Evolutionary conservation across 257 asterid species (phyloP).

Genomic region (Rubia yunnanensis): DNA sequence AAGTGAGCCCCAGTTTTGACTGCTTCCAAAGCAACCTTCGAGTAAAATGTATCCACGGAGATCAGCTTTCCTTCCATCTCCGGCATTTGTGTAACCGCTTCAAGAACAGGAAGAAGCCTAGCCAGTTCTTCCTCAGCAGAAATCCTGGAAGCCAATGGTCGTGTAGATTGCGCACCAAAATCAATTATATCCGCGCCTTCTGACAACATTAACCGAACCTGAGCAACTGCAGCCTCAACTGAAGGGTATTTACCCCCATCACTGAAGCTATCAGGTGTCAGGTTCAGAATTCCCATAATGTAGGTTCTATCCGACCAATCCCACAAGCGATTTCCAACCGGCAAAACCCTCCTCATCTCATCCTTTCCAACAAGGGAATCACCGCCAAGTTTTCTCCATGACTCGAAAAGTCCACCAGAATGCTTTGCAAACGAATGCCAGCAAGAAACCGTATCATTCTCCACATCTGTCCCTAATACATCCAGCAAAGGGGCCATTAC

Average conservation of each 20-base stretch:
- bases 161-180: conserved; percentile 92
- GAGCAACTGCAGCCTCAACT: conserved; percentile 51
- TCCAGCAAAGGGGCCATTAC: conserved; percentile 86
- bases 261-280: conserved; percentile 91
- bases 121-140: conserved; percentile 72
- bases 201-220: conserved; percentile 42
- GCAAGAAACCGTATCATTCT: conserved; percentile 37
- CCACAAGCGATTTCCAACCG: conserved; percentile 49
- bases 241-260: conserved; percentile 78
- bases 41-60: conserved; percentile 74
- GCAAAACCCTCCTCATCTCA: conserved; percentile 80
- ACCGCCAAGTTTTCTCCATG: conserved; percentile 86
- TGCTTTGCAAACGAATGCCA: conserved; percentile 56
- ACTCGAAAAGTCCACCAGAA: conserved; percentile 48
- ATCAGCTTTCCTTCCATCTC: conserved; percentile 74
- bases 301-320: conserved; percentile 66
- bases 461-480: conserved; percentile 57
- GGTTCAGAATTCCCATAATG: conserved; percentile 77
- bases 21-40: conserved; percentile 76
- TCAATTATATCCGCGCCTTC: conserved; percentile 86
- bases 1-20: conserved; percentile 62
- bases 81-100: conserved; percentile 55
- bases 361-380: conserved; percentile 57
- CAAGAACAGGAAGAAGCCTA: conserved; percentile 68
- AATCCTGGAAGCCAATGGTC: conserved; percentile 70